Evolutionary conservation across 1,284 basidiomycete genomes (phyloP), one percentile per base, ranked within the genome.

Genomic region (Sutorius eximius): DNA sequence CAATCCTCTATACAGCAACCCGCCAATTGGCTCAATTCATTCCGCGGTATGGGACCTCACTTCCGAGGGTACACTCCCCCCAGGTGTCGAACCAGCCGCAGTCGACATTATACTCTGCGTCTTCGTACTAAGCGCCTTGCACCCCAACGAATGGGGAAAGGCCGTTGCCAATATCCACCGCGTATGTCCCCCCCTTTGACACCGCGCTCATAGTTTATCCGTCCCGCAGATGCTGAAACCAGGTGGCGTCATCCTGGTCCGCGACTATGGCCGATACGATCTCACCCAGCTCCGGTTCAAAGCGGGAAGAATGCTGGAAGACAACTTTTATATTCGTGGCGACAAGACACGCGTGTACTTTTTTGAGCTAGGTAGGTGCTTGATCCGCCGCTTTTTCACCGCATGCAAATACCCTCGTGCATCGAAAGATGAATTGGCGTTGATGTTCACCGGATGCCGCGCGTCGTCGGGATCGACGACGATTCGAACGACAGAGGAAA

Each of bases 331-430:
- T 66, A 88, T 95, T 48, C 83, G 96, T 45, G 96, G 96, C 1
- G 96, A 99, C 72, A 96, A 95, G 61, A 99, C 96, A 0, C 79
- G 97, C 34, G 95, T 98, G 0, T 98, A 97, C 71, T 98, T 97
- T 71, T 98, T 98, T 64, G 89, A 91, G 58, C 71, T 89, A 18
- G 91, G 92, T 89, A 60, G 44, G 79, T 16, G 5, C 30, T 51
- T 24, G 22, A 18, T 51, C 30, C 30, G 32, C 45, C 24, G 24
- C 34, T 32, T 30, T 38, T 16, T 22, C 20, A 27, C 38, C 2
- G 10, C 36, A 9, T 27, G 43, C 16, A 29, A 45, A 50, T 16
- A 7, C 44, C 30, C 16, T 22, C 29, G 3, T 12, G 29, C 9
- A 29, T 51, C 5, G 37, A 41, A 63, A 92, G 93, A 95, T 63